phyloP scores from a whole-genome alignment of 164 flowering plant genomes.

The Magnolia sinica region DNA sequence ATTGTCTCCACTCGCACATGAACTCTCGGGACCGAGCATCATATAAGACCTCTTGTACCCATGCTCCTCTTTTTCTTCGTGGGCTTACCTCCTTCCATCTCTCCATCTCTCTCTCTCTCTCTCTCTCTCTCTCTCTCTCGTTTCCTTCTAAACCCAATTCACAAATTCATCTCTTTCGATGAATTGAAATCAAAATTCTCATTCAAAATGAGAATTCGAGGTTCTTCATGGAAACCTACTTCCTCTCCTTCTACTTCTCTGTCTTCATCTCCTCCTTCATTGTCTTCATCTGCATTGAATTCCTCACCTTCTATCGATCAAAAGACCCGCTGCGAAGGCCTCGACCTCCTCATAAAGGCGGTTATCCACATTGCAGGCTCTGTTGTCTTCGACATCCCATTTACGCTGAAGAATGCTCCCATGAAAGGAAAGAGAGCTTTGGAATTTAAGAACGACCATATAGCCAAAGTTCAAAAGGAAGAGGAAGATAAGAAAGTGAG shows the following conservation, averaged over 20 bases:
- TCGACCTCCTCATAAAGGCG: slow-evolving; percentile 51
- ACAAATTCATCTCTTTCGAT: background rate
- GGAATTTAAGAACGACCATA: slow-evolving; percentile 19
- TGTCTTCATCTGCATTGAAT: slow-evolving; percentile 12
- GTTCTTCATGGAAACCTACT: background rate
- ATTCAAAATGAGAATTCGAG: slow-evolving; percentile 3
- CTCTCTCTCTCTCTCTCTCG: background rate
- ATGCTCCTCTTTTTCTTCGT: background rate
- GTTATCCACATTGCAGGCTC: slow-evolving; percentile 36
- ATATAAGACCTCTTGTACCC: too few relatives aligned
- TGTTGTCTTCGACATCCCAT: slow-evolving; percentile 35
- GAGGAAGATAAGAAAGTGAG: slow-evolving; percentile 10
- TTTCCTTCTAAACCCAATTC: too few relatives aligned
- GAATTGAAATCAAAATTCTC: background rate
- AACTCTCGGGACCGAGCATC: too few relatives aligned
- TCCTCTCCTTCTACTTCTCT: slow-evolving; percentile 7
- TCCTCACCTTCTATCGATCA: slow-evolving; percentile 15
- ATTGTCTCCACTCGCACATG: background rate
- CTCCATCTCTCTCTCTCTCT: background rate
- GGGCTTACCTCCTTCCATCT: too few relatives aligned
- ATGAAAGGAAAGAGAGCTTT: slow-evolving; percentile 32
- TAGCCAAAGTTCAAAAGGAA: slow-evolving; percentile 10
- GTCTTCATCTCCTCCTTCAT: slow-evolving; percentile 6
- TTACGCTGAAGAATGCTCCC: slow-evolving; percentile 39
- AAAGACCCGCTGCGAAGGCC: slow-evolving; percentile 38